A percentile compares a stretch with the other conserved stretches of the same genome.
These are phyloP conservation scores for Cyclaneusma minus DNA, from an alignment of 2,329 filamentous ascomycete species.

Conservation along the genomic window DNA sequence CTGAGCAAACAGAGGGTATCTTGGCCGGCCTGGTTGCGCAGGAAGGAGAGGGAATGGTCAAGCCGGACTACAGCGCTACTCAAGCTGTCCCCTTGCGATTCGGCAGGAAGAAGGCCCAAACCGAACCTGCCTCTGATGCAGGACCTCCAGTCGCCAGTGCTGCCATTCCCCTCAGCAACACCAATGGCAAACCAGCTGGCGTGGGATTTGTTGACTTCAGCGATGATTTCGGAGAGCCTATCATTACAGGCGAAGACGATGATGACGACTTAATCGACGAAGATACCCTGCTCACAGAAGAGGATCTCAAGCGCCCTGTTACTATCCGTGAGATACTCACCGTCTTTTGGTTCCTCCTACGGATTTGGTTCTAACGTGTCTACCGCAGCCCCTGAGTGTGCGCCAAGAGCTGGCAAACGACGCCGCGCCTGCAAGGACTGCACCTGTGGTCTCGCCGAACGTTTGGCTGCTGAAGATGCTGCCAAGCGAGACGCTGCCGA, in stretches of 20 bases:
- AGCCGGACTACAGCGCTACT: constrained; percentile 38
- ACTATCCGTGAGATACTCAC: constrained; percentile 55
- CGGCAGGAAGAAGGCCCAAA: constrained; percentile 40
- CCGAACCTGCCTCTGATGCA: constrained; percentile 14
- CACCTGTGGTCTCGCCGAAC: constrained; percentile 80
- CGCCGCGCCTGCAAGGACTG: constrained; percentile 96
- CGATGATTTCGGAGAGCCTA: constrained; percentile 42
- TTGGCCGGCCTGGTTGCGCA: constrained; percentile 59
- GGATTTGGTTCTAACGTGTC: constrained; percentile 3
- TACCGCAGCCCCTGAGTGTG: constrained; percentile 66
- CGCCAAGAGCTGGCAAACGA: constrained; percentile 74
- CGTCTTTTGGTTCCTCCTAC: constrained; percentile 1
- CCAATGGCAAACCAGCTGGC: constrained; percentile 27
- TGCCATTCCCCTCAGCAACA: constrained; percentile 10
- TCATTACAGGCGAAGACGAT: constrained; percentile 33
- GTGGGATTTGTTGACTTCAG: constrained; percentile 55
- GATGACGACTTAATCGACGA: constrained; percentile 82
- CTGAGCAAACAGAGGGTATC: constrained; percentile 62
- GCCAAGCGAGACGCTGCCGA: constrained; percentile 51
- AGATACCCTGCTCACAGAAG: constrained; percentile 70
- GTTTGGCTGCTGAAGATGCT: constrained; percentile 72
- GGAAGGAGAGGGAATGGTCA: constrained; percentile 50
- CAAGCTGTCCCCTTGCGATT: constrained; percentile 36
- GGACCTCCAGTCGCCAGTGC: constrained; percentile 17
- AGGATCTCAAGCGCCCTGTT: constrained; percentile 64